phyloP scores from a whole-genome alignment of 805 yeast species.

The Yarrowia porcina region DNA sequence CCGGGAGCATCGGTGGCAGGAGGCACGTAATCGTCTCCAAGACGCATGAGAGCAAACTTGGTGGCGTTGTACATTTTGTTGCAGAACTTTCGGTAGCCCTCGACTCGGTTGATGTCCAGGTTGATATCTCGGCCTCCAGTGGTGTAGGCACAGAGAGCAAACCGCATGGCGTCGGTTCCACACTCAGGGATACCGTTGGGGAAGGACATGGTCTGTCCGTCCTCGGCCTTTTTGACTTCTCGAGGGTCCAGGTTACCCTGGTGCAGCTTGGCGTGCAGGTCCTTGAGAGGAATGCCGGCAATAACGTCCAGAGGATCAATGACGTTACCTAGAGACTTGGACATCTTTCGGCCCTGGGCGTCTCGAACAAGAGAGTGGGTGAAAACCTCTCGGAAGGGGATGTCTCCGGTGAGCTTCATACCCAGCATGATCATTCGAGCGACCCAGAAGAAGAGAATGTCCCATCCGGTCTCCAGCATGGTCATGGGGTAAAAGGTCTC shows the following conservation, averaged over 20 bases:
- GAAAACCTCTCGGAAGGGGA: constrained; percentile 95
- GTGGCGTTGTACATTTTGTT: constrained; percentile 99
- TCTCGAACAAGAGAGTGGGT: constrained; percentile 98
- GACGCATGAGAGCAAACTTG: constrained; percentile 88
- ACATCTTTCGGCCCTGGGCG: constrained; percentile 99
- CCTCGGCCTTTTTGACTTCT: constrained; percentile 81
- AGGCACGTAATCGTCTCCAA: constrained; percentile 85
- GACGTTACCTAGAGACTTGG: constrained; percentile 95
- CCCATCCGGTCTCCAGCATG: constrained; percentile 98
- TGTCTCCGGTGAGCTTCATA: constrained; percentile 79
- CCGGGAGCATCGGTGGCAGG: constrained; percentile 58
- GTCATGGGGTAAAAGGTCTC: constrained; percentile 83
- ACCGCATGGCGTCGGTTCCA: constrained; percentile 98
- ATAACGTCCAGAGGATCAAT: constrained; percentile 95
- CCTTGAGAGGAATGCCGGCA: constrained; percentile 75
- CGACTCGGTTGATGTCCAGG: constrained; percentile 92
- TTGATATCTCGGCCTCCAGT: constrained; percentile 99
- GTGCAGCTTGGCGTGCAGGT: constrained; percentile 70
- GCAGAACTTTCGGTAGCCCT: constrained; percentile 99
- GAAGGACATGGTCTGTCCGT: constrained; percentile 83
- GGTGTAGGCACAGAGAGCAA: constrained; percentile 96
- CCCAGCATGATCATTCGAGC: constrained; percentile 93
- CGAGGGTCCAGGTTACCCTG: constrained; percentile 84
- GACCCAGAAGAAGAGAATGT: constrained; percentile 98
- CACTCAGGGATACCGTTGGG: constrained; percentile 98